A percentile compares a stretch with the other conserved stretches of the same genome.
Conservation (phyloP, 1,284 basidiomycete genomes). For the Ganoderma leucocontextum region DNA sequence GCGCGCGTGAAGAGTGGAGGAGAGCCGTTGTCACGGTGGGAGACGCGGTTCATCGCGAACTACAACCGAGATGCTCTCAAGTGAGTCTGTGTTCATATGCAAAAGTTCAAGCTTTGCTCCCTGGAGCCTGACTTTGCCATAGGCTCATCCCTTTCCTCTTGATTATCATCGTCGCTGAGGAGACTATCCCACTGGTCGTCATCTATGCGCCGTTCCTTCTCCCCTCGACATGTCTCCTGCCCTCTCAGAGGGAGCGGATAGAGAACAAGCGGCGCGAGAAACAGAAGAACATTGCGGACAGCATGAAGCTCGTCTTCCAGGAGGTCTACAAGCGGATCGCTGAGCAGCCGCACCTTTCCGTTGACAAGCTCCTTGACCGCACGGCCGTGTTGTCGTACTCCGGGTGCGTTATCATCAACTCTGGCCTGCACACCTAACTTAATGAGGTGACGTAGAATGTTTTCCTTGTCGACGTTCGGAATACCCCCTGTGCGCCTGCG, state of each 20-base stretch:
- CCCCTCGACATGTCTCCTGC: slow-evolving; percentile 89
- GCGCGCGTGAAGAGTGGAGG: slow-evolving; percentile 65
- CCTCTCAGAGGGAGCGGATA: slow-evolving; percentile 81
- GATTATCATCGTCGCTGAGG: slow-evolving; percentile 80
- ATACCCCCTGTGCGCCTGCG: slow-evolving; percentile 57
- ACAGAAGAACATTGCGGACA: slow-evolving; percentile 47
- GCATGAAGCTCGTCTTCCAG: slow-evolving; percentile 43
- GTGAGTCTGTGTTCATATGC: slow-evolving; percentile 49
- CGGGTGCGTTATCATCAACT: slow-evolving; percentile 38
- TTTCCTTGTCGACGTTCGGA: slow-evolving; percentile 68
- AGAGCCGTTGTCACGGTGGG: slow-evolving; percentile 64
- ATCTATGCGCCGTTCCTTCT: slow-evolving; percentile 88
- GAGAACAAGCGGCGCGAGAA: slow-evolving; percentile 66
- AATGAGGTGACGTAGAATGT: slow-evolving; percentile 49
- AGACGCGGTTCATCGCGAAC: slow-evolving; percentile 70
- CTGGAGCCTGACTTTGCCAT: slow-evolving; percentile 11
- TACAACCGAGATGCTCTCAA: slow-evolving; percentile 73
- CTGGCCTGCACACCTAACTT: not conserved
- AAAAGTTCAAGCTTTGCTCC: not conserved
- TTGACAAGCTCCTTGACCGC: slow-evolving; percentile 35
- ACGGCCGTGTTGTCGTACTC: slow-evolving; percentile 38
- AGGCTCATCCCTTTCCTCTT: slow-evolving; percentile 83
- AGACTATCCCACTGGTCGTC: slow-evolving; percentile 84
- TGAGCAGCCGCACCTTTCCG: slow-evolving; percentile 39
- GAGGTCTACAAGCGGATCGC: slow-evolving; percentile 45